Evolutionary conservation across 345 rosid species (phyloP).

Genomic region (Arabidopsis thaliana): DNA sequence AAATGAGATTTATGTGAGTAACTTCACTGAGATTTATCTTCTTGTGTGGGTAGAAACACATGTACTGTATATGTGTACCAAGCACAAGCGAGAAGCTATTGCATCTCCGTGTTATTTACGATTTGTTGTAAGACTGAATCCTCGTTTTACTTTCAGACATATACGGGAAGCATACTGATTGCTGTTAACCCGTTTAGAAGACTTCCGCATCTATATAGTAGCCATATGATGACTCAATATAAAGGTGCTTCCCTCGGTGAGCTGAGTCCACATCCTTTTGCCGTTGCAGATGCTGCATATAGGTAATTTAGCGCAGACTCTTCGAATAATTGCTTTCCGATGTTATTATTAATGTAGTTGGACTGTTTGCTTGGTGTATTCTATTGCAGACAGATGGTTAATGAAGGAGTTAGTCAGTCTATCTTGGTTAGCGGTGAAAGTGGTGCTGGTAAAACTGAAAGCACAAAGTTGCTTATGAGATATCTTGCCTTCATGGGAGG

Average conservation of each 20-base stretch:
- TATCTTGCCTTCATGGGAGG: conserved; percentile 99
- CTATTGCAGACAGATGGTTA: conserved; percentile 80
- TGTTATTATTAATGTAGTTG: conserved; percentile 4
- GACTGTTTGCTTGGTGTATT: conserved; percentile 22
- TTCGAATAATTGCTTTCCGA: background rate
- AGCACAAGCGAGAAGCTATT: background rate
- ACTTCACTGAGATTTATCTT: conserved; percentile 55
- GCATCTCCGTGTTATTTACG: conserved; percentile 1
- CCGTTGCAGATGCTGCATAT: conserved; percentile 99
- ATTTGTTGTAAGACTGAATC: conserved; percentile 5
- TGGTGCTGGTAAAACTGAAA: conserved; percentile 99
- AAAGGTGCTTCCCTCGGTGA: conserved; percentile 97
- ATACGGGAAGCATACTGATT: conserved; percentile 90
- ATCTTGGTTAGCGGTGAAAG: conserved; percentile 99
- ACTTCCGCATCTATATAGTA: conserved; percentile 92
- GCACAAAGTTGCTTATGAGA: conserved; percentile 94
- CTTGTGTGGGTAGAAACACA: background rate
- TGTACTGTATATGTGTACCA: conserved; percentile 16
- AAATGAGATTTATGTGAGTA: conserved; percentile 93
- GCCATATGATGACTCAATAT: conserved; percentile 96
- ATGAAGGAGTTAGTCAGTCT: conserved; percentile 86
- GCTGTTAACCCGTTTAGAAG: conserved; percentile 97
- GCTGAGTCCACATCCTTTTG: conserved; percentile 98
- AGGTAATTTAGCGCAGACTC: conserved; percentile 55
- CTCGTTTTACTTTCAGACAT: conserved; percentile 64